Evolutionary conservation across 129 eudicot genomes (phyloP), one percentile per base, ranked within the genome.

Genomic region (Ambrosia trifida): DNA sequence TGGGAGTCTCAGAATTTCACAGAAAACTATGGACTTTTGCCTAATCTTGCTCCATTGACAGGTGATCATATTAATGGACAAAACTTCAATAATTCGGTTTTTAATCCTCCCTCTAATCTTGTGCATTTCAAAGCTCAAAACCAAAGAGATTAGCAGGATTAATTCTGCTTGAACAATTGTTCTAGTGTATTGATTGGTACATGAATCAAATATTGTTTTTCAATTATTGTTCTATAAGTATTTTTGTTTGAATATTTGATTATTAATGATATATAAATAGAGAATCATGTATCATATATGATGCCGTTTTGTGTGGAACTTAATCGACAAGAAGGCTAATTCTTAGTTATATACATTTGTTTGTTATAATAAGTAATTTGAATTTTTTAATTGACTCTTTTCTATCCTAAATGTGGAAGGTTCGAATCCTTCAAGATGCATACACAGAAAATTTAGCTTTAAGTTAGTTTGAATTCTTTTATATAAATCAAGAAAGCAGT

Each of bases 1-100:
- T 74, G 78, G 83, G 81, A 83, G 32, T 61, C 73, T 32, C 58
- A 56, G 50, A 79, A 47, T 14, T 68, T 75, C 28, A 69, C 74
- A 20, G 81, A 68, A 50, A 78, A 53, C 78, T 45, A 75, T 62
- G 82, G 77, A 57, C 36, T 78, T 13, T 56, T 52, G 49, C 72
- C 70, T 14, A 65, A 58, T 65, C 28, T 36, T 40, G 77, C 46
- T 80, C 64, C 77, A 31, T 28, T 69, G 7, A 78, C 80, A 36
- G 77, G 71, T 62, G 78, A 68, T 53, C 2, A 41, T 47, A 35
- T 33, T 73, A 54, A 78, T 33, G 80, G 40, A 38, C 79, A 68
- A 78, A 74, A 74, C 52, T 64, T 61, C 62, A 73, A 66, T 66
- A 72, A 69, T 66, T 68, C 74, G 6, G 4, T 36, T 31, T 8